These are phyloP conservation scores for Suillus hirtellus DNA, from an alignment of 768 basidiomycete genomes.

Conservation along the genomic window DNA sequence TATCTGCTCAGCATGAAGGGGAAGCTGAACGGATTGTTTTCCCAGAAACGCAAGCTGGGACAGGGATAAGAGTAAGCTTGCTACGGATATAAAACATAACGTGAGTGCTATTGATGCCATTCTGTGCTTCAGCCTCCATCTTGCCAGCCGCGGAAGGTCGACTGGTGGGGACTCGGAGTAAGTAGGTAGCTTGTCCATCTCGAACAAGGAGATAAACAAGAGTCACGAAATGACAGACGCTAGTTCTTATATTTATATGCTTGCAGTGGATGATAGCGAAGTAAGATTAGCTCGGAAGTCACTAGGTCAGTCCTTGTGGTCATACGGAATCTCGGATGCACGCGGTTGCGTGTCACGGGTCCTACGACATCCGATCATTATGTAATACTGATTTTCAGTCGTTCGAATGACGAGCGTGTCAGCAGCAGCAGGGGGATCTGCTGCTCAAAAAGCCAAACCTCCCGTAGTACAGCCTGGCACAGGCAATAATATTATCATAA, in stretches of 20 bases:
- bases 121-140: conserved; percentile 13
- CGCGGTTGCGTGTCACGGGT: not conserved
- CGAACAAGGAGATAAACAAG: not conserved
- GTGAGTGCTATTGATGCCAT: conserved; percentile 16
- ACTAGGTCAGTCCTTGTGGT: not conserved
- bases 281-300: not conserved
- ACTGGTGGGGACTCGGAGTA: conserved; percentile 9
- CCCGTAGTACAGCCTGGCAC: conserved; percentile 66
- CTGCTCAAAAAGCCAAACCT: conserved; percentile 30
- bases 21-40: conserved; percentile 22
- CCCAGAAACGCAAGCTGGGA: conserved; percentile 15
- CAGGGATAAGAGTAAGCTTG: conserved; percentile 23
- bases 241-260: not conserved
- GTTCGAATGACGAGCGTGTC: not conserved
- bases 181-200: conserved; percentile 32
- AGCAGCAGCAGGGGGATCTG: not conserved
- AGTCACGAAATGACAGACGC: not conserved
- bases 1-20: conserved; percentile 30
- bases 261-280: not conserved
- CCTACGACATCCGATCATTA: too few species aligned
- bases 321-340: not conserved
- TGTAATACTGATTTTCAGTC: too few species aligned
- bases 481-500: conserved; percentile 66
- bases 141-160: conserved; percentile 14
- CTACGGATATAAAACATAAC: conserved; percentile 20